Percentiles rank a stretch among this genome's conserved stretches.
Evolutionary conservation across 176 grass and related monocot species (phyloP).

Genomic region (Secale cereale): DNA sequence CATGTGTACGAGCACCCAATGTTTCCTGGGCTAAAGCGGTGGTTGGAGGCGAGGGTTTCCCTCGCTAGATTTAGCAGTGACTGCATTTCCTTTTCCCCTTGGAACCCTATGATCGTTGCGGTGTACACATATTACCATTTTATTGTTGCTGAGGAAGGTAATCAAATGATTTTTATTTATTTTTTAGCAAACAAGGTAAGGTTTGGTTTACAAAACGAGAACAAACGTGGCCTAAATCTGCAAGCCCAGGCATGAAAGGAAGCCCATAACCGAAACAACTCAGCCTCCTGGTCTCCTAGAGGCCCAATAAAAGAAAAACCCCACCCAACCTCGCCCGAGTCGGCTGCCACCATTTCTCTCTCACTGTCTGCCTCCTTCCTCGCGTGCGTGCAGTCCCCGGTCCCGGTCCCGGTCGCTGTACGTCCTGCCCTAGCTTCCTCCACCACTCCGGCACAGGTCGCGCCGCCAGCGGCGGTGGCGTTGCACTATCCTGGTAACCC

Average conservation of each 20-base stretch:
- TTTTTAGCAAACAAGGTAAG: too few species aligned
- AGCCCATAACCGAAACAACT: background rate
- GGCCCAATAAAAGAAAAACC: background rate
- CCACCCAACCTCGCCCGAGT: background rate
- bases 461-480: background rate
- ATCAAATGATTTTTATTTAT: too few species aligned
- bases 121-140: too few species aligned
- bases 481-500: conserved; percentile 8
- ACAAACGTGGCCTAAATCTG: background rate
- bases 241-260: background rate
- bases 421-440: conserved; percentile 1
- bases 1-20: too few species aligned
- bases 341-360: background rate
- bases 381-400: conserved; percentile 3
- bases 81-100: too few species aligned
- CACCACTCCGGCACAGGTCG: background rate
- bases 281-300: background rate
- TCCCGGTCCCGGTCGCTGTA: background rate
- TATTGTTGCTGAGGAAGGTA: too few species aligned
- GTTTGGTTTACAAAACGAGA: too few species aligned
- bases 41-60: too few species aligned
- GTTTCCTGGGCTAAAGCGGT: too few species aligned
- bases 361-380: background rate
- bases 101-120: too few species aligned
- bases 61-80: too few species aligned